Evolutionary conservation across 306 rosid species (phyloP).

Genomic region (Canavalia gladiata): DNA sequence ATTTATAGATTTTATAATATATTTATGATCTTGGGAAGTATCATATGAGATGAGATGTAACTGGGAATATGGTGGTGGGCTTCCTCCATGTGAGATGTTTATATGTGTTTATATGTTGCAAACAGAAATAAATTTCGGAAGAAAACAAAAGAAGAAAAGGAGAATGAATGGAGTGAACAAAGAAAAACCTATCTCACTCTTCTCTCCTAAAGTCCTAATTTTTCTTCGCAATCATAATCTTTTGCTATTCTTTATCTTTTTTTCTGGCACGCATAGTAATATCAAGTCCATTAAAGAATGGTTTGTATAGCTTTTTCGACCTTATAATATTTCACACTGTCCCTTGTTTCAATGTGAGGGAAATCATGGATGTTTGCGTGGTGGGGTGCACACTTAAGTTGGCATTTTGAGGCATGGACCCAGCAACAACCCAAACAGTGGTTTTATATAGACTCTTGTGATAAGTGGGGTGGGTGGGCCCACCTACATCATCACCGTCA

Average conservation of each 20-base stretch:
- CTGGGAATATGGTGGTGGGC: constrained; percentile 34
- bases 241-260: not conserved
- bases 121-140: constrained; percentile 52
- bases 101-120: constrained; percentile 64
- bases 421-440: constrained; percentile 19
- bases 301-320: constrained; percentile 34
- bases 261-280: constrained; percentile 40
- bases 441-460: constrained; percentile 40
- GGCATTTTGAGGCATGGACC: constrained; percentile 40
- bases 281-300: constrained; percentile 32
- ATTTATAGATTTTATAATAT: constrained; percentile 52
- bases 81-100: constrained; percentile 53
- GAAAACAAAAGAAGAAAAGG: not conserved
- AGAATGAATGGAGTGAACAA: not conserved
- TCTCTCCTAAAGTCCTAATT: not conserved
- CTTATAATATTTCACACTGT: constrained; percentile 20
- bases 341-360: constrained; percentile 49
- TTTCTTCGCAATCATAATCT: not conserved
- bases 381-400: constrained; percentile 55
- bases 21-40: constrained; percentile 47
- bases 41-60: constrained; percentile 47
- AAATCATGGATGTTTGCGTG: constrained; percentile 57
- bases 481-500: constrained; percentile 42
- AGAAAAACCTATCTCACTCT: constrained; percentile 42
- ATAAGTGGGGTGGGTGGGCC: constrained; percentile 34